A percentile compares a stretch with the other conserved stretches of the same genome.
phyloP scores from a whole-genome alignment of 805 yeast species.

The Candida lessepsii region DNA sequence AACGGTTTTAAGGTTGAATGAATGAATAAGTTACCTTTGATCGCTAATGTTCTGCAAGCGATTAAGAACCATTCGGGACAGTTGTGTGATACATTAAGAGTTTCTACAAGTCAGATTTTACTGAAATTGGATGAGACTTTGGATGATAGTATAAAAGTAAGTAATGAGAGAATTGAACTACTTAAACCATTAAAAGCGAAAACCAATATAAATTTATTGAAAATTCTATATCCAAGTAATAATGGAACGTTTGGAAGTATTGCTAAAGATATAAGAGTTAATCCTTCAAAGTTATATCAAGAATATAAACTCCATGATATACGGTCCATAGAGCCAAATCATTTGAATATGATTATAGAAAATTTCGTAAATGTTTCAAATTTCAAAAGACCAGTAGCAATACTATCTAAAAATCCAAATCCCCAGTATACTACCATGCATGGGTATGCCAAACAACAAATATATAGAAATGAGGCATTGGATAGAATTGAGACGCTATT shows the following conservation, averaged over 20 bases:
- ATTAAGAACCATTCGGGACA: neutral
- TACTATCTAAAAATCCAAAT: conserved; percentile 8
- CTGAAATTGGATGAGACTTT: neutral
- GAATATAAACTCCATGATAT: conserved; percentile 13
- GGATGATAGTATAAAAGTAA: conserved; percentile 1
- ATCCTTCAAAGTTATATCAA: neutral
- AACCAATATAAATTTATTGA: conserved; percentile 12
- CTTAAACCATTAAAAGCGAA: conserved; percentile 8
- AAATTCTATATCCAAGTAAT: conserved; percentile 20
- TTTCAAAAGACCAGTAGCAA: conserved; percentile 26
- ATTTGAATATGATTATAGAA: conserved; percentile 28
- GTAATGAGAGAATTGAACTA: conserved; percentile 2
- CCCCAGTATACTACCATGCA: conserved; percentile 11
- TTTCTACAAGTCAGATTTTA: neutral
- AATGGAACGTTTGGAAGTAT: conserved; percentile 3
- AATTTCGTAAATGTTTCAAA: conserved; percentile 23
- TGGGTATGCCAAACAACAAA: conserved; percentile 20
- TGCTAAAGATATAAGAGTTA: neutral
- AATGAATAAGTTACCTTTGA: conserved; percentile 6
- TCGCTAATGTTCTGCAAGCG: conserved; percentile 2
- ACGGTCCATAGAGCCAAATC: conserved; percentile 22
- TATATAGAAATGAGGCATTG: conserved; percentile 20
- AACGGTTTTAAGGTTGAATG: neutral
- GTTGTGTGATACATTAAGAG: neutral
- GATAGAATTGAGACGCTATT: conserved; percentile 23